Conservation (phyloP, 2,329 filamentous ascomycete species). For the Cordyceps cateniannulata region DNA sequence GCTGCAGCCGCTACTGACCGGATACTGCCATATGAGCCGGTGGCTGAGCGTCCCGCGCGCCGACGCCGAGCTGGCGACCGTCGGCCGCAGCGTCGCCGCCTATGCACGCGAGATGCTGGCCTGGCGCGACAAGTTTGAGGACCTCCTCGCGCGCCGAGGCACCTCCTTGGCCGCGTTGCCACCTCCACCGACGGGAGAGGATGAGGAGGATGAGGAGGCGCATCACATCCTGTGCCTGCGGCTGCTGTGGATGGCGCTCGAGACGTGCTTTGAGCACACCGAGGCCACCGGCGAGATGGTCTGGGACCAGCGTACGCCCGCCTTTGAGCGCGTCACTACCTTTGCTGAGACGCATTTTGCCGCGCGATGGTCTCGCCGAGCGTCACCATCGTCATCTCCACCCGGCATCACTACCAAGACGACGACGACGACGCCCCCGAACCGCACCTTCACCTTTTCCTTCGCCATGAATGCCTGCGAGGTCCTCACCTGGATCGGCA, state of each 20-base stretch:
- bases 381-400: too few relatives aligned
- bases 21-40: background rate
- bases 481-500: background rate
- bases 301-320: background rate
- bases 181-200: background rate
- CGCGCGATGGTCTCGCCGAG: background rate
- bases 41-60: background rate
- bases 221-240: background rate
- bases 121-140: background rate
- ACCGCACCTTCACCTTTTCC: background rate
- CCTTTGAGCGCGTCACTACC: background rate
- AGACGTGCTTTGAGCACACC: background rate
- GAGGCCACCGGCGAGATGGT: background rate
- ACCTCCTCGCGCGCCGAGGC: background rate
- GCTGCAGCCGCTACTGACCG: constrained; percentile 6
- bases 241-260: background rate
- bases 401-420: too few relatives aligned
- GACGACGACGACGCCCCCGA: too few relatives aligned
- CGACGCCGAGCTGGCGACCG: background rate
- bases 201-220: background rate
- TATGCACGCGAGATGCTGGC: background rate
- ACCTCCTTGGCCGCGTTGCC: background rate
- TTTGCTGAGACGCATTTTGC: constrained; percentile 1
- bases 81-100: background rate
- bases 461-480: background rate